Evolutionary conservation across 1,139 yeast genomes (phyloP).

Genomic region (Pichia norvegensis): DNA sequence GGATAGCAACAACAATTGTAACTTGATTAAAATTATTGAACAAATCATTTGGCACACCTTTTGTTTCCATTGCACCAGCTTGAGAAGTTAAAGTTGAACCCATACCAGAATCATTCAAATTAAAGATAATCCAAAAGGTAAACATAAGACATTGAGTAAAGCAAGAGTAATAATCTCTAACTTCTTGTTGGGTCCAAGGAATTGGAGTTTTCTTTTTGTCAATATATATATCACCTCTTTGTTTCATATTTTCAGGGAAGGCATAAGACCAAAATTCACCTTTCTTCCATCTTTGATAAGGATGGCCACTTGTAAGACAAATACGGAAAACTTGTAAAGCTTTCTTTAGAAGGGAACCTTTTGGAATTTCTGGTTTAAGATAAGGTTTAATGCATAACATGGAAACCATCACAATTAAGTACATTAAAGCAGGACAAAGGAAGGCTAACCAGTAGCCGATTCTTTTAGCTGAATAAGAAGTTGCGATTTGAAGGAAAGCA

Average conservation of each 20-base stretch:
- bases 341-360: constrained; percentile 43
- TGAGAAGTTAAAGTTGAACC: constrained; percentile 55
- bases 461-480: constrained; percentile 60
- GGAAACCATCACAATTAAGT: constrained; percentile 19
- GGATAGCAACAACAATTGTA: constrained; percentile 55
- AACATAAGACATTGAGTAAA: constrained; percentile 53
- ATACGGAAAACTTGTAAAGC: constrained; percentile 35
- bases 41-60: constrained; percentile 67
- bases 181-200: constrained; percentile 50
- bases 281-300: constrained; percentile 34
- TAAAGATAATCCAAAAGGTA: constrained; percentile 50
- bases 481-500: constrained; percentile 68
- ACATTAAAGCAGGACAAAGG: constrained; percentile 48
- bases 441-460: constrained; percentile 76
- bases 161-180: constrained; percentile 51
- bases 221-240: constrained; percentile 31
- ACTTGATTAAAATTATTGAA: constrained; percentile 61
- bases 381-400: constrained; percentile 14
- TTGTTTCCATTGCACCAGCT: constrained; percentile 56
- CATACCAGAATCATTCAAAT: constrained; percentile 57
- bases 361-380: constrained; percentile 34
- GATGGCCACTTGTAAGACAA: constrained; percentile 37
- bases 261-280: constrained; percentile 51
- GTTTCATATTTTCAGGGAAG: constrained; percentile 41
- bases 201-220: constrained; percentile 27